Conservation (phyloP, 2,329 filamentous ascomycete species). For the Calonectria hongkongensis region DNA sequence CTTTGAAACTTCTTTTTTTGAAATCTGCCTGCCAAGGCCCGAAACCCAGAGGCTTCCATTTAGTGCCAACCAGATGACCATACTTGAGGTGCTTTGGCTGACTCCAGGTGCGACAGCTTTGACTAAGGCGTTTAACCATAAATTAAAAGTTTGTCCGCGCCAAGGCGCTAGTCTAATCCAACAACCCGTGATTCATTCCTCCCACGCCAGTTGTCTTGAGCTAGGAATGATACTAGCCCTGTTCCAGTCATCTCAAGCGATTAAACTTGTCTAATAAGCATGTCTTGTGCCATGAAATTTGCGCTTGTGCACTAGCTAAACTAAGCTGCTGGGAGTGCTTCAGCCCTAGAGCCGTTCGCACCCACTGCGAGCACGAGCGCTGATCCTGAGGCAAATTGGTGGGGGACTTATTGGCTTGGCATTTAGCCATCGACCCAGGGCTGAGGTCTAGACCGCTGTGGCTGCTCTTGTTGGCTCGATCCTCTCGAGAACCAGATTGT, state of each 20-base stretch:
- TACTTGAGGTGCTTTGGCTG: background rate
- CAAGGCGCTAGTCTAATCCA: background rate
- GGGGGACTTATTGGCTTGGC: constrained; percentile 12
- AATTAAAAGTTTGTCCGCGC: constrained; percentile 10
- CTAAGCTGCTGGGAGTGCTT: background rate
- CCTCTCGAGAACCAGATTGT: background rate
- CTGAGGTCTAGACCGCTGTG: constrained; percentile 9
- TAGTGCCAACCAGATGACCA: background rate
- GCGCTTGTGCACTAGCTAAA: background rate
- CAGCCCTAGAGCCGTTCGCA: constrained; percentile 1
- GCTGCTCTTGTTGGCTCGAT: background rate
- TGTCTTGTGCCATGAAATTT: background rate
- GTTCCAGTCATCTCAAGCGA: background rate
- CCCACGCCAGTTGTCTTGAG: background rate
- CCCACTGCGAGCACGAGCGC: background rate
- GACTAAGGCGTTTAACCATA: constrained; percentile 21
- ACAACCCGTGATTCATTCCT: constrained; percentile 13
- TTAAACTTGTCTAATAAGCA: background rate
- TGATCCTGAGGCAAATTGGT: background rate
- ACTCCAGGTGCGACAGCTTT: background rate
- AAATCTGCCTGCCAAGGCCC: constrained; percentile 20
- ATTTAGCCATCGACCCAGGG: background rate
- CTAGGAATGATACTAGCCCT: background rate
- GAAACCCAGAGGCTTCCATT: background rate
- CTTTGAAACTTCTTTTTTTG: background rate